Evolutionary conservation across 2,329 filamentous ascomycete genomes (phyloP), one percentile per base, ranked within the genome.

Genomic region (Diaporthe citri): DNA sequence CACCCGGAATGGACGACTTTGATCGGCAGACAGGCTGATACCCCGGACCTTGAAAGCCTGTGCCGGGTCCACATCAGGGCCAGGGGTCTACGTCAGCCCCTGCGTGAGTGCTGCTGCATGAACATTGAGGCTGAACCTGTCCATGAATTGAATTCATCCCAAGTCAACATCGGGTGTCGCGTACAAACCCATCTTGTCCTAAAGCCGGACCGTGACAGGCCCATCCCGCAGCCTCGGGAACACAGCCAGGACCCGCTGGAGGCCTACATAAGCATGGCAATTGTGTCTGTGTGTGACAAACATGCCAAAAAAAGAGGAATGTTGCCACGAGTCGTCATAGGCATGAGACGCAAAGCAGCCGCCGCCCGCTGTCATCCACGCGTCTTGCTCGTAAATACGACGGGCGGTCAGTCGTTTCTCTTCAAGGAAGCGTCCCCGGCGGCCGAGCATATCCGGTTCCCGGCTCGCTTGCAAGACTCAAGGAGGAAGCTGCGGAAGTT

Each of bases 71-170:
- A 69, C 64, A 41, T 31, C 46, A 52, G n/a, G 48, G 22, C 64
- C 64, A 67, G 64, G 64, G 64, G 64, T 12, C 64, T 67, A 67
- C 64, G 64, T 67, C 52, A 67, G 64, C 64, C 64, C 64, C 64
- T 67, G 64, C 46, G 62, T 67, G 62, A 48, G 31, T 51, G 62
- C 62, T 66, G 31, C 20, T 36, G 62, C 20, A 52, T 15, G n/a
- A 20, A 13, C 31, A 25, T 52, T 67, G 64, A 67, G 46, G 64
- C 46, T 67, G 64, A 52, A 67, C 46, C 46, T 67, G 46, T 39
- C 64, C 22, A 39, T 39, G 46, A 39, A 20, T 25, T 31, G 22
- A 67, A 25, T n/a, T 25, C 64, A 34, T 52, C 46, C 46, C 64
- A 67, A 52, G 7, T 25, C 64, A 15, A 22, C 43, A 10, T 66